Evolutionary conservation across 129 eudicot genomes (phyloP).

Genomic region (Logfia minima): DNA sequence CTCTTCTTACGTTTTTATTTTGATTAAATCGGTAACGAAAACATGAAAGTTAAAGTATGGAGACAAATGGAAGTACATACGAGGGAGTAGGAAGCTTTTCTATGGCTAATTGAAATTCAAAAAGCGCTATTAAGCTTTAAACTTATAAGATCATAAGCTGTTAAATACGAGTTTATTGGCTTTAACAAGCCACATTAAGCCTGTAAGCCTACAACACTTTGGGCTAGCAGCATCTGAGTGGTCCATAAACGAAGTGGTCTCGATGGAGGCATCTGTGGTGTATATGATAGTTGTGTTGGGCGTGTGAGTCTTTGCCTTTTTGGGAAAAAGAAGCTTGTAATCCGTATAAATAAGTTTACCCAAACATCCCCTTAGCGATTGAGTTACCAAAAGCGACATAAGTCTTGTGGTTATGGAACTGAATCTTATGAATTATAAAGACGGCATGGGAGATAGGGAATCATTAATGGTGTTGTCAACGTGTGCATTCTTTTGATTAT

Average conservation of each 20-base stretch:
- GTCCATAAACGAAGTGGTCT: neutral
- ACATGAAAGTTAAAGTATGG: neutral
- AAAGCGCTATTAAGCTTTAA: no score
- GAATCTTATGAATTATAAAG: neutral
- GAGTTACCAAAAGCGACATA: constrained; percentile 15
- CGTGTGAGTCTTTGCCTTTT: neutral
- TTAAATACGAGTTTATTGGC: neutral
- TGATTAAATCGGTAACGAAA: neutral
- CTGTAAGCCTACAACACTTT: neutral
- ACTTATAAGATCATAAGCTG: neutral
- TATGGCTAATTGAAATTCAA: no score
- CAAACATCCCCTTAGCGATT: neutral
- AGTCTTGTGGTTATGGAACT: constrained; percentile 2
- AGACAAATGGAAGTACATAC: neutral
- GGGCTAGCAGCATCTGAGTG: neutral
- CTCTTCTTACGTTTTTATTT: no score
- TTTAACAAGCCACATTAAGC: neutral
- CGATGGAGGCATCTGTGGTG: neutral
- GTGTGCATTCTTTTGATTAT: no score
- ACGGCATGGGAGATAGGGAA: no score
- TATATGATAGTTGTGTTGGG: neutral
- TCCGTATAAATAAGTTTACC: neutral
- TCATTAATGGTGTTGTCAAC: no score
- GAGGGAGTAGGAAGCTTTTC: neutral
- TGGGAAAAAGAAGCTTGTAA: no score